Evolutionary conservation across 306 rosid genomes (phyloP).

Genomic region (Casuarina glauca): DNA sequence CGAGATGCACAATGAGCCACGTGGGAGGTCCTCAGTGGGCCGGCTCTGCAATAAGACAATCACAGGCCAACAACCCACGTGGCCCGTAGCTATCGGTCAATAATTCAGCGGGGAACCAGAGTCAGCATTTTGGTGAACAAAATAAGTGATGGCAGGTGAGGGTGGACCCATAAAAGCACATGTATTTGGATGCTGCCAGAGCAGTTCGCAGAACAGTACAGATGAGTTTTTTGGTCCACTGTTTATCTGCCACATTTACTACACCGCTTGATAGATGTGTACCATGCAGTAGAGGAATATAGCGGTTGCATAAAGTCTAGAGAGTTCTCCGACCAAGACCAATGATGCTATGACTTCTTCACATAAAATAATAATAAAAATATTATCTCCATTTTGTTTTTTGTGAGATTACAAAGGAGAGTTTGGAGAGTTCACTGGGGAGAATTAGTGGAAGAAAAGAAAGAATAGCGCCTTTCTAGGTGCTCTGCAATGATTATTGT

Average conservation of each 20-base stretch:
- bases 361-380: neutral
- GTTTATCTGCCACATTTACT: neutral
- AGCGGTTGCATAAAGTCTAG: no score
- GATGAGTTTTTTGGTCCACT: neutral
- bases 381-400: no score
- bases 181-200: neutral
- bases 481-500: neutral
- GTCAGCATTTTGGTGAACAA: conserved; percentile 14
- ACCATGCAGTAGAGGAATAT: neutral
- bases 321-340: no score
- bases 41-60: conserved; percentile 41
- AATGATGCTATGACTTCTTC: neutral
- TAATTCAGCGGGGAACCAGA: conserved; percentile 25
- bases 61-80: conserved; percentile 80
- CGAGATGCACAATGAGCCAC: conserved; percentile 20
- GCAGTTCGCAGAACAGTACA: neutral
- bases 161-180: neutral
- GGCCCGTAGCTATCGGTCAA: conserved; percentile 49
- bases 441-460: neutral
- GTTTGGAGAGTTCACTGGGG: no score
- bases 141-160: neutral
- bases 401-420: no score
- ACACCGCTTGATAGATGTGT: no score
- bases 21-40: conserved; percentile 11
- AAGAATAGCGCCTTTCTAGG: neutral